Conservation (phyloP, 2,329 filamentous ascomycete species). For the Acarospora socialis region DNA sequence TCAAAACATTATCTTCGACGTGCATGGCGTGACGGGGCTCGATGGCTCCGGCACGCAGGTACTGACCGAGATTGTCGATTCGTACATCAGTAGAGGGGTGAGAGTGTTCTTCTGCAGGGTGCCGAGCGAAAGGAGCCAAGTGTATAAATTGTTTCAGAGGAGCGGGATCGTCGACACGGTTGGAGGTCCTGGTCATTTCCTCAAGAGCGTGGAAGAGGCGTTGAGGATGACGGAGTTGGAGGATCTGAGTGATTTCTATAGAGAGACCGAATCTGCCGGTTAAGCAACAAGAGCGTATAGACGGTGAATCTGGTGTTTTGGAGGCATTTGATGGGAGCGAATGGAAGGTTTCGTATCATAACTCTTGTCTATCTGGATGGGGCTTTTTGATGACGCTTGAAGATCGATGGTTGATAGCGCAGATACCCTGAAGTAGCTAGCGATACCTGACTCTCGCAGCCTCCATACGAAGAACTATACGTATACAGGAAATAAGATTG, state of each 20-base stretch:
- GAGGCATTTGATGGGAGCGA: too few relatives aligned
- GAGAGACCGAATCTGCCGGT: too few relatives aligned
- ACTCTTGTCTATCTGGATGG: too few relatives aligned
- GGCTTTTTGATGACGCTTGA: too few relatives aligned
- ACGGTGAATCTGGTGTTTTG: too few relatives aligned
- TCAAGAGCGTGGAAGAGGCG: constrained; percentile 71
- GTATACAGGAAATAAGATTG: too few relatives aligned
- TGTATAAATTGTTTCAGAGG: constrained; percentile 58
- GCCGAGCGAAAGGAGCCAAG: constrained; percentile 34
- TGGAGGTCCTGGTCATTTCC: constrained; percentile 66
- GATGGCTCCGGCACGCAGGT: constrained; percentile 92
- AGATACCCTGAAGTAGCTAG: too few relatives aligned
- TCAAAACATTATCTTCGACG: constrained; percentile 87
- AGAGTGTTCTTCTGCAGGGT: constrained; percentile 41
- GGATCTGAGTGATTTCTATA: constrained; percentile 34
- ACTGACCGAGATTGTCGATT: constrained; percentile 71
- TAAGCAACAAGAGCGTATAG: too few relatives aligned
- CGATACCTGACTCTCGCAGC: too few relatives aligned
- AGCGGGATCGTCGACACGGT: constrained; percentile 77
- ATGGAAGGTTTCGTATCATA: too few relatives aligned
- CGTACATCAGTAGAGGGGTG: constrained; percentile 63
- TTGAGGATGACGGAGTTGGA: constrained; percentile 66
- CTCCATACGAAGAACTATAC: too few relatives aligned
- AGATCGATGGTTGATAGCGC: too few relatives aligned
- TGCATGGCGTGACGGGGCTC: constrained; percentile 89